These are phyloP conservation scores for Esteya vermicola DNA, from an alignment of 2,329 filamentous ascomycete species.

Conservation along the genomic window DNA sequence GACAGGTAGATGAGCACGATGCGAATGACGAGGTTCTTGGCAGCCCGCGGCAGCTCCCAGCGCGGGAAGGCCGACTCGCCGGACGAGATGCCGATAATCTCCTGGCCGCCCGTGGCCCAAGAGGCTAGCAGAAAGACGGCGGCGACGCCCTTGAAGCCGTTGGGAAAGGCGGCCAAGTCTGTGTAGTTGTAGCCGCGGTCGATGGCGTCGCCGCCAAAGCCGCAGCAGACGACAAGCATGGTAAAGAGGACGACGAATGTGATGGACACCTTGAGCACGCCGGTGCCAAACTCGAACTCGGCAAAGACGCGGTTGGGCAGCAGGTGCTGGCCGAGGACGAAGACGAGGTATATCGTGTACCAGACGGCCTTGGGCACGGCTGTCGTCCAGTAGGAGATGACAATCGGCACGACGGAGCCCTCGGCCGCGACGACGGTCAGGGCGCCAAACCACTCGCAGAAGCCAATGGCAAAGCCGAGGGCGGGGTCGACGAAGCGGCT, in stretches of 20 bases:
- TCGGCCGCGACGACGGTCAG: slow-evolving; percentile 8
- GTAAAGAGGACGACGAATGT: slow-evolving; percentile 9
- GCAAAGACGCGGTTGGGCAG: slow-evolving; percentile 32
- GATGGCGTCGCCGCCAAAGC: slow-evolving; percentile 7
- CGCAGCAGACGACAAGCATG: slow-evolving; percentile 8
- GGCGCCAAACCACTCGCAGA: slow-evolving; percentile 35
- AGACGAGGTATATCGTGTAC: slow-evolving; percentile 16
- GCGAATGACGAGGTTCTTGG: slow-evolving; percentile 8
- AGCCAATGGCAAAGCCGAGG: slow-evolving; percentile 40
- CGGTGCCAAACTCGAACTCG: slow-evolving; percentile 18
- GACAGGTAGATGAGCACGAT: slow-evolving; percentile 10
- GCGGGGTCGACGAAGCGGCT: slow-evolving; percentile 40
- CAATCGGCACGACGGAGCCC: slow-evolving; percentile 6
- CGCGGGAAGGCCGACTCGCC: slow-evolving; percentile 9
- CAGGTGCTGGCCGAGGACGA: slow-evolving; percentile 20
- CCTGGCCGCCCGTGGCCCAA: slow-evolving; percentile 48
- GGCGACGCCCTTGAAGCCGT: slow-evolving; percentile 60
- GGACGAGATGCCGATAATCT: slow-evolving; percentile 48
- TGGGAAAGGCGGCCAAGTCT: slow-evolving; percentile 31
- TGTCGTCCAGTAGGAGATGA: slow-evolving; percentile 27
- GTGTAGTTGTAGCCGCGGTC: slow-evolving; percentile 9
- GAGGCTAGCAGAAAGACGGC: slow-evolving; percentile 62
- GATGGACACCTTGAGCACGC: slow-evolving; percentile 11
- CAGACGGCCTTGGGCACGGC: slow-evolving; percentile 31
- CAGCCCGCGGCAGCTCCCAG: slow-evolving; percentile 9